These are phyloP conservation scores for Hypomyces rosellus DNA, from an alignment of 2,329 filamentous ascomycete species.

Conservation along the genomic window DNA sequence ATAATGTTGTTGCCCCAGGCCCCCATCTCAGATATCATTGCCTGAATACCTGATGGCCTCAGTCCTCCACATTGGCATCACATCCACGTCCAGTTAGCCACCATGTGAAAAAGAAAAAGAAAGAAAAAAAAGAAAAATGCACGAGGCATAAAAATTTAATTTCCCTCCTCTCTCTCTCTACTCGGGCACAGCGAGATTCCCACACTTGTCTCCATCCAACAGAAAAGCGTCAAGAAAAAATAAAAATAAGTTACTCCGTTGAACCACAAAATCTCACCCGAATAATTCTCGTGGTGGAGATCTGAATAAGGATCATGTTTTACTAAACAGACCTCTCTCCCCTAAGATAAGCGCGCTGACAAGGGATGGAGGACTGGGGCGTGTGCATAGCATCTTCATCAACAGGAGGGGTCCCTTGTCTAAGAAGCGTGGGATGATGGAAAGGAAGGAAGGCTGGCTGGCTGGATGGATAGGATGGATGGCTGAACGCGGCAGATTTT, in stretches of 20 bases:
- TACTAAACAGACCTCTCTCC: neutral
- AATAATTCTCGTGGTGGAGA: constrained; percentile 8
- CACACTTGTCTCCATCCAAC: neutral
- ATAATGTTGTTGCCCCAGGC: neutral
- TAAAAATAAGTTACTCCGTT: too few relatives aligned
- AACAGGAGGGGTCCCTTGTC: neutral
- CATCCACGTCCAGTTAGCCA: constrained; percentile 7
- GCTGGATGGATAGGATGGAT: neutral
- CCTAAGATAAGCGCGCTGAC: too few relatives aligned
- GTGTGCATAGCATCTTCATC: neutral
- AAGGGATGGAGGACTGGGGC: neutral
- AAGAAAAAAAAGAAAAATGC: neutral
- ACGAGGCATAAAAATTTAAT: neutral
- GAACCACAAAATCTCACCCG: constrained; percentile 2
- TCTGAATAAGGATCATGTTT: neutral
- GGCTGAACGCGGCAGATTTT: too few relatives aligned
- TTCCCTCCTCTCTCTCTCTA: neutral
- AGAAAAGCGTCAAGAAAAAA: too few relatives aligned
- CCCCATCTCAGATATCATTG: too few relatives aligned
- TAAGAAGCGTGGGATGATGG: constrained; percentile 1
- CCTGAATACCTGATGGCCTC: neutral
- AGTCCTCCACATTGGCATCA: neutral
- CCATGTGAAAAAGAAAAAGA: constrained; percentile 4
- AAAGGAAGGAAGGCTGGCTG: constrained; percentile 2
- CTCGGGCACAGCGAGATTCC: neutral